These are phyloP conservation scores for Alternaria tenuissima DNA, from an alignment of 2,329 filamentous ascomycete genomes.

Conservation along the genomic window DNA sequence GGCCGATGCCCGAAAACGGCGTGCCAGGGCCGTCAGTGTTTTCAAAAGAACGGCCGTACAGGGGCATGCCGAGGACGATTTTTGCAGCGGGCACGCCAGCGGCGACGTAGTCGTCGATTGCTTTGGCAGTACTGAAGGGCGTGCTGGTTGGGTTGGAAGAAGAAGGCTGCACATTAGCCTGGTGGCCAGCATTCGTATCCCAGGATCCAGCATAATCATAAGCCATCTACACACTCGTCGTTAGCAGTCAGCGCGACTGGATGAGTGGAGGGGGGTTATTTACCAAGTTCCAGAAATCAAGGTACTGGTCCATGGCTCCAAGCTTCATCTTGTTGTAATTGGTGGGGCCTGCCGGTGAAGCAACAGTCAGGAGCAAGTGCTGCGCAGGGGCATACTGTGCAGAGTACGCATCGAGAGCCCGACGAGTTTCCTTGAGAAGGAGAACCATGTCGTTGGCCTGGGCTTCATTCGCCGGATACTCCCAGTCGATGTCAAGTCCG, in stretches of 20 bases:
- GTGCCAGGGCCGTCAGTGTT: constrained; percentile 48
- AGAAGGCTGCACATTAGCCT: constrained; percentile 43
- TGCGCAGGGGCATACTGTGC: constrained; percentile 48
- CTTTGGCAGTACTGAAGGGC: constrained; percentile 45
- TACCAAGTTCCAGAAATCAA: constrained; percentile 64
- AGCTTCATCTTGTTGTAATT: constrained; percentile 57
- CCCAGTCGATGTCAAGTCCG: constrained; percentile 51
- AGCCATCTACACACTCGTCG: constrained; percentile 65
- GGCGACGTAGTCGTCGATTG: constrained; percentile 42
- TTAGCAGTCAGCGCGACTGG: background rate
- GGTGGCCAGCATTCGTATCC: constrained; percentile 45
- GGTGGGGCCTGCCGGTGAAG: constrained; percentile 54
- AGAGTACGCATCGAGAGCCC: constrained; percentile 54
- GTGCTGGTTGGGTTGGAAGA: constrained; percentile 39
- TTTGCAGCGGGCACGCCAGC: constrained; percentile 45
- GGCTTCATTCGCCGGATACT: constrained; percentile 43
- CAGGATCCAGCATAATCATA: constrained; percentile 72
- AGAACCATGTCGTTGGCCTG: constrained; percentile 47
- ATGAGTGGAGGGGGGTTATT: background rate
- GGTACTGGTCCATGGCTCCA: constrained; percentile 55
- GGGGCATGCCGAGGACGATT: constrained; percentile 49
- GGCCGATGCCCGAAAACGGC: constrained; percentile 41
- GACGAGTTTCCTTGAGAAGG: constrained; percentile 41
- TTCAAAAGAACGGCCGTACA: constrained; percentile 48
- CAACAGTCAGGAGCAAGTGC: constrained; percentile 58